phyloP scores from a whole-genome alignment of 2,329 filamentous ascomycete genomes.

The Fusarium agapanthi region DNA sequence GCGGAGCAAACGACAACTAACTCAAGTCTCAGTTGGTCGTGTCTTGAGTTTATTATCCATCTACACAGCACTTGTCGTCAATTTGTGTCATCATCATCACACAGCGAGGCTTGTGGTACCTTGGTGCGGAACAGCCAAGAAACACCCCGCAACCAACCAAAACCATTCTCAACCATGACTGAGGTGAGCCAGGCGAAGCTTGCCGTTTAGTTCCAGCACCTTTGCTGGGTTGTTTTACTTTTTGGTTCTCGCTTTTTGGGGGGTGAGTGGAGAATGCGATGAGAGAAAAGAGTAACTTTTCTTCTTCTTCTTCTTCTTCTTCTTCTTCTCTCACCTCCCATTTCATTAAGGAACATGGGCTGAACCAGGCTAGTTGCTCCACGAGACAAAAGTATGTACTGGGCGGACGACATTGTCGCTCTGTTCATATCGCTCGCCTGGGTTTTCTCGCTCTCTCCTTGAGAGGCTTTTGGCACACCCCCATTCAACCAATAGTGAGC shows the following conservation, averaged over 20 bases:
- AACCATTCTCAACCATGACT: neutral
- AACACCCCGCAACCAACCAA: neutral
- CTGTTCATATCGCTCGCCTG: neutral
- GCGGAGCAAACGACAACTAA: slow-evolving; percentile 2
- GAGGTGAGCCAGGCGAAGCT: slow-evolving; percentile 17
- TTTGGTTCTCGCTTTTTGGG: slow-evolving; percentile 1
- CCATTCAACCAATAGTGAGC: slow-evolving; percentile 6
- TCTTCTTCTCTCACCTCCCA: slow-evolving; percentile 22
- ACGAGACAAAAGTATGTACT: slow-evolving; percentile 7
- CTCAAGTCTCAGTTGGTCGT: neutral
- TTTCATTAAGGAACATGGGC: neutral
- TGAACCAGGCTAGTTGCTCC: slow-evolving; percentile 7
- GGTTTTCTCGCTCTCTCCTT: neutral
- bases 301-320: slow-evolving; percentile 14
- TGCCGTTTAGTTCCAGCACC: slow-evolving; percentile 9
- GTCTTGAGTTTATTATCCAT: neutral
- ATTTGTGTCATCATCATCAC: neutral
- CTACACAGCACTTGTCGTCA: neutral
- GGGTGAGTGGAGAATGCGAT: slow-evolving; percentile 22
- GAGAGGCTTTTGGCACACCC: slow-evolving; percentile 2
- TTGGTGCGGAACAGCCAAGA: slow-evolving; percentile 12
- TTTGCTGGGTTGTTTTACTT: slow-evolving; percentile 25
- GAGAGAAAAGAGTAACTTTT: slow-evolving; percentile 15
- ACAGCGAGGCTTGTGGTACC: slow-evolving; percentile 6
- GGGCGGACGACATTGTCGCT: neutral